Evolutionary conservation across 2,329 filamentous ascomycete genomes (phyloP).

Genomic region (Pyricularia pennisetigena): DNA sequence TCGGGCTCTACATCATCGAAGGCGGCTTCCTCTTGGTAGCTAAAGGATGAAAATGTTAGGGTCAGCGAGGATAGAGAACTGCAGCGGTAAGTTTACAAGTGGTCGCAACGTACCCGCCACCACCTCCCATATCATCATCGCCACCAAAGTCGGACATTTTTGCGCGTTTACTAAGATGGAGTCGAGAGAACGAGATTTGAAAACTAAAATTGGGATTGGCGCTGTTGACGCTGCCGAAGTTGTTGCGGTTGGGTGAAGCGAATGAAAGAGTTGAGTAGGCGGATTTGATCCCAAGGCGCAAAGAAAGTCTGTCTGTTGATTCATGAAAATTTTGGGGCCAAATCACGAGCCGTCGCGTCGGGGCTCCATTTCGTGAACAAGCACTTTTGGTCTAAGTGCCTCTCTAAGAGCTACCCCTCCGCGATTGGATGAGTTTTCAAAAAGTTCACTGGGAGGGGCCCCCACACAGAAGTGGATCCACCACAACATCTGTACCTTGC

Average conservation of each 20-base stretch:
- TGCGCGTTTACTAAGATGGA: not conserved
- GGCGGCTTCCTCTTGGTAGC: constrained; percentile 32
- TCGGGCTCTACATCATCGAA: constrained; percentile 61
- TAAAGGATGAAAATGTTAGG: not conserved
- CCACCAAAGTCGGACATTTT: constrained; percentile 68
- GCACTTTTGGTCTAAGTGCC: not conserved
- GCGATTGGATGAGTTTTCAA: not conserved
- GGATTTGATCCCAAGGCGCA: not conserved
- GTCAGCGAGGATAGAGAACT: not conserved
- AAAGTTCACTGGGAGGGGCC: not conserved
- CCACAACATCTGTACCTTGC: no score
- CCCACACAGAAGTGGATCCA: not conserved
- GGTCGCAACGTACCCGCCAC: constrained; percentile 38
- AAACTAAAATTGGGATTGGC: not conserved
- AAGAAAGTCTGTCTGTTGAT: not conserved
- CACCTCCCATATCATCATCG: constrained; percentile 42
- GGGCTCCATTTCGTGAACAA: not conserved
- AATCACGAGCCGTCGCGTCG: not conserved
- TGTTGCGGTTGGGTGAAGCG: not conserved
- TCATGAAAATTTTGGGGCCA: not conserved
- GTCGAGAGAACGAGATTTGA: not conserved
- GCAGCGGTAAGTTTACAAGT: not conserved
- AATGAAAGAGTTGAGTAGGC: not conserved
- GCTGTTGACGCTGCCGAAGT: not conserved
- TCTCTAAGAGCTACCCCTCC: not conserved